Percentiles rank a stretch among this genome's conserved stretches.
Evolutionary conservation across 140 eudicot genomes (phyloP).

Genomic region (Erigeron philadelphicus): DNA sequence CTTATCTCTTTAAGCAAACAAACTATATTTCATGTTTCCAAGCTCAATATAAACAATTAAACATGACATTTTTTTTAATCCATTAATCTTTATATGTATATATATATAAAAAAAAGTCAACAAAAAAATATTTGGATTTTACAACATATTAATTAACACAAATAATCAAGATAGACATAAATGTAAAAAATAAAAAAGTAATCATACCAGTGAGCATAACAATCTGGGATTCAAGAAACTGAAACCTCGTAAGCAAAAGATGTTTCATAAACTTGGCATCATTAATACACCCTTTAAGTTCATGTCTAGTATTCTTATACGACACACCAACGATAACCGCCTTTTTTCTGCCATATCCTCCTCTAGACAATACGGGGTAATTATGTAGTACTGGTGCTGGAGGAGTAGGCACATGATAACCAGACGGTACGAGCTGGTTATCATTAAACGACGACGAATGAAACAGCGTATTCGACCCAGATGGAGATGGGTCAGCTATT

Average conservation of each 20-base stretch:
- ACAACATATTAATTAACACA: no score
- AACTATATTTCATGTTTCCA: no score
- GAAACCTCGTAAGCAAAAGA: constrained; percentile 61
- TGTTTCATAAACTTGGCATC: constrained; percentile 83
- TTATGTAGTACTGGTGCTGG: constrained; percentile 17
- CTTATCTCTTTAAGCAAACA: no score
- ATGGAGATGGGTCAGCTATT: constrained; percentile 43
- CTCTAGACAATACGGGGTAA: not conserved
- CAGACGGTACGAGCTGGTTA: not conserved
- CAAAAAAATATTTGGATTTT: no score
- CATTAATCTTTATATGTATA: no score
- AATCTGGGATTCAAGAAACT: constrained; percentile 66
- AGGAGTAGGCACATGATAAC: constrained; percentile 23
- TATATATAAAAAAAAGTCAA: no score
- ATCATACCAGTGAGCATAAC: constrained; percentile 83
- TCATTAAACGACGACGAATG: not conserved
- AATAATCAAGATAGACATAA: not conserved
- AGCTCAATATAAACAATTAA: no score
- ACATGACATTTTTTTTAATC: no score
- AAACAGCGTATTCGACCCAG: constrained; percentile 13
- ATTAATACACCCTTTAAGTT: constrained; percentile 81
- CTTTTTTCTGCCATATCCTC: constrained; percentile 56
- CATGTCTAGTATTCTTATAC: constrained; percentile 59
- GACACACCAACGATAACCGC: constrained; percentile 87
- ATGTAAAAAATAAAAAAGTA: not conserved